phyloP scores from a whole-genome alignment of 352 stramenopile genomes.

The Pythium grandisporangium region DNA sequence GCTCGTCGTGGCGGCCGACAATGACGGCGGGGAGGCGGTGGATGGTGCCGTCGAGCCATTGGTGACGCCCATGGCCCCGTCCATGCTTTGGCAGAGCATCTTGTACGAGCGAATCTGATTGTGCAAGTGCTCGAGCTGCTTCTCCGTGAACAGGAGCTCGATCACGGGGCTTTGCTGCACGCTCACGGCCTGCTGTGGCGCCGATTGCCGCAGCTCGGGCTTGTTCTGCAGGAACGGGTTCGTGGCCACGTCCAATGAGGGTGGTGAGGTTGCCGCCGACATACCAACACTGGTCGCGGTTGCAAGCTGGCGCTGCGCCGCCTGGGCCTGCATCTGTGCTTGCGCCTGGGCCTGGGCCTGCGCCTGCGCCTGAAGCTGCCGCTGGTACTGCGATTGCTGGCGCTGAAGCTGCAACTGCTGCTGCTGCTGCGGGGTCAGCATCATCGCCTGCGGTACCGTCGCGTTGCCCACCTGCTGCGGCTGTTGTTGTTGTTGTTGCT shows the following conservation, averaged over 20 bases:
- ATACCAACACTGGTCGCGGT: neutral
- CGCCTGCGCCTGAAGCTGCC: constrained; percentile 22
- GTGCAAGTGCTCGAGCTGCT: constrained; percentile 77
- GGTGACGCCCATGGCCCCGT: constrained; percentile 32
- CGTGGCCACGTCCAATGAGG: constrained; percentile 32
- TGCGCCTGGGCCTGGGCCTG: constrained; percentile 16
- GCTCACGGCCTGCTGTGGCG: constrained; percentile 19
- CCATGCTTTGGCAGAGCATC: constrained; percentile 75
- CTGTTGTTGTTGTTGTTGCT: constrained; percentile 4
- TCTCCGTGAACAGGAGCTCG: constrained; percentile 69
- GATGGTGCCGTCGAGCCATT: constrained; percentile 6
- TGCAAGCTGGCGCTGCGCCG: neutral
- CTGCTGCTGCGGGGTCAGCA: neutral
- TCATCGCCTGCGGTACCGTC: neutral
- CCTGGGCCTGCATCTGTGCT: constrained; percentile 13
- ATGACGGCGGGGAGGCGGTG: neutral
- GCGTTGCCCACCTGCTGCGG: neutral
- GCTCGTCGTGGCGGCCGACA: neutral
- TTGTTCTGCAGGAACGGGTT: constrained; percentile 65
- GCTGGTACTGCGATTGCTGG: constrained; percentile 9
- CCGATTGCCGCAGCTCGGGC: constrained; percentile 17
- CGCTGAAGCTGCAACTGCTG: constrained; percentile 1
- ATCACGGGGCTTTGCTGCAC: constrained; percentile 29
- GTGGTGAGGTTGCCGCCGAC: neutral
- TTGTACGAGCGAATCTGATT: constrained; percentile 84